Percentiles rank a stretch among this genome's conserved stretches.
phyloP scores from a whole-genome alignment of 805 yeast genomes.

The Candida railenensis region DNA sequence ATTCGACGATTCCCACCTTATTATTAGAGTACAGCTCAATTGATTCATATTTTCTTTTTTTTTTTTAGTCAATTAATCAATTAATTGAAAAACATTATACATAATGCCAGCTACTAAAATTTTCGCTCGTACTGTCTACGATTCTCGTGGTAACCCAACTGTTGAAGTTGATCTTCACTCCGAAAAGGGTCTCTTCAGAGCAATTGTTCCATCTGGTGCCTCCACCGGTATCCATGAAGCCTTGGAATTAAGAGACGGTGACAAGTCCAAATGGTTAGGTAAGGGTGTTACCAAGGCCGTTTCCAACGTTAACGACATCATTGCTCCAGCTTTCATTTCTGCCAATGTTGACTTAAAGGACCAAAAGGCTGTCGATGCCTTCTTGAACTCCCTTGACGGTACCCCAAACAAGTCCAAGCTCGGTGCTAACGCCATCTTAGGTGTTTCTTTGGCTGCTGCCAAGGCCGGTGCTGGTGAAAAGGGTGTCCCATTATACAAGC shows the following conservation, averaged over 20 bases:
- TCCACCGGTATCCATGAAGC: slow-evolving; percentile 23
- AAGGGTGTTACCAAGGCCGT: slow-evolving; percentile 22
- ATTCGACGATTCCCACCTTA: slow-evolving; percentile 5
- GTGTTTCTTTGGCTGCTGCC: slow-evolving; percentile 20
- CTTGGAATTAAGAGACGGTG: slow-evolving; percentile 21
- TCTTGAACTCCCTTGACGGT: slow-evolving; percentile 16
- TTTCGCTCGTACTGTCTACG: slow-evolving; percentile 18
- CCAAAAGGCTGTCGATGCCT: slow-evolving; percentile 16
- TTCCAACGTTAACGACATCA: slow-evolving; percentile 16
- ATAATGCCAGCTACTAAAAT: slow-evolving; percentile 14
- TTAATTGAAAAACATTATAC: neutral
- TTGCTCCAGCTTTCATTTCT: slow-evolving; percentile 18
- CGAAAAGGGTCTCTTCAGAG: slow-evolving; percentile 16
- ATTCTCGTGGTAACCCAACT: slow-evolving; percentile 24
- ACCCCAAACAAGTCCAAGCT: slow-evolving; percentile 18
- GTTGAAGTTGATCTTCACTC: slow-evolving; percentile 20
- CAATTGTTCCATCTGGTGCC: slow-evolving; percentile 24
- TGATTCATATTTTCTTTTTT: neutral
- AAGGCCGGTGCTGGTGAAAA: slow-evolving; percentile 21
- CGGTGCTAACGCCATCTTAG: slow-evolving; percentile 23
- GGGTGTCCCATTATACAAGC: slow-evolving; percentile 17
- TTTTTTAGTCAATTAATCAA: slow-evolving; percentile 5
- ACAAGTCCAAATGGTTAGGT: slow-evolving; percentile 20
- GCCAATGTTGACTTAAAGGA: slow-evolving; percentile 12
- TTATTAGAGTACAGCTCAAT: slow-evolving; percentile 2